Base-by-base conservation (phyloP, 805 yeast genomes). In the Zygoascus biomembranicola region DNA sequence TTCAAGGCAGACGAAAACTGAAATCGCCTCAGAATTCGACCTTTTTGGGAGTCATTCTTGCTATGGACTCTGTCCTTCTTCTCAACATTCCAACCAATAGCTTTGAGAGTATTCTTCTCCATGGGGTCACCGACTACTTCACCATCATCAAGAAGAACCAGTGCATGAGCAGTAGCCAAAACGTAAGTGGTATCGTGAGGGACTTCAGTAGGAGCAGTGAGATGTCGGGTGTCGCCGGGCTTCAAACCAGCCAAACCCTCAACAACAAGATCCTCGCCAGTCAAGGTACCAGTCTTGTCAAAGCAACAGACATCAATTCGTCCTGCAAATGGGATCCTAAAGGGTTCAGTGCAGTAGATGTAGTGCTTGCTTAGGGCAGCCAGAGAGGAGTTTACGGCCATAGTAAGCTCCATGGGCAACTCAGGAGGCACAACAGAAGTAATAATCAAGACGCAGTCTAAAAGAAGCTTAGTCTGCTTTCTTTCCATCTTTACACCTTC, bases 341-440 rank as follows among this genome's bases (percentile, higher is more conserved):
- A 94, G 16, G 99, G 99, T 71, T 94, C 99, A 44, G 99, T 94
- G 76, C 99, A 94, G 75, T 86, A 94, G 58, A 94, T 84, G 68
- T 84, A 90, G 68, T 77, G 84, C 70, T 94, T 94, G 62, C 86
- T 82, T 59, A 94, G 77, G 2, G 97, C 90, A 55, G 90, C 81
- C 68, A 94, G 76, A 6, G 98, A 90, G 41, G 87, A 78, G 71
- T 94, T 94, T 43, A 94, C 99, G 56, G 99, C 98, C 92, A 94
- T 85, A 13, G 99, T 94, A 63, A 94, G 79, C 75, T 94, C 99
- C 98, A 94, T 94, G 55, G 99, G 99, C 61, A 94, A 78, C 73
- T 94, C 99, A 44, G 99, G 99, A 39, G 99, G 99, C 43, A 94
- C 99, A 59, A 94, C 99, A 50, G 98, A 90, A 18, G 99, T 94